A percentile compares a stretch with the other conserved stretches of the same genome.
Conservation (phyloP, 116 monocot species). For the Cymodocea nodosa region DNA sequence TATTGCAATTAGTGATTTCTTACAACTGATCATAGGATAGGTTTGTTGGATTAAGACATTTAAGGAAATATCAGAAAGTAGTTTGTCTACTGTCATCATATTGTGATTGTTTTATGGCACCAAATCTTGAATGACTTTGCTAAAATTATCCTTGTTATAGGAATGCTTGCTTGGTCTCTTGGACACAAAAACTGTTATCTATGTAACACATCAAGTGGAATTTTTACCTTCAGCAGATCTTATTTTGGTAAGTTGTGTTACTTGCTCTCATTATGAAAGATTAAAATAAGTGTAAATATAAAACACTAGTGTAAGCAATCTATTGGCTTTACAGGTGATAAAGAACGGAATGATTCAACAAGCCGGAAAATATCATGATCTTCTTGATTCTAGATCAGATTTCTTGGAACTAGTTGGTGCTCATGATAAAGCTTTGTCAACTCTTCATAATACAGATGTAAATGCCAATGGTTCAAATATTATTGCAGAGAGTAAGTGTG, state of each 20-base stretch:
- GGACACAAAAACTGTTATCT: slow-evolving; percentile 57
- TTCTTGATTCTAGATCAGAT: slow-evolving; percentile 8
- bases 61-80: too few species aligned
- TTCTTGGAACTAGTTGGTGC: slow-evolving; percentile 23
- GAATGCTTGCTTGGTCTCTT: slow-evolving; percentile 59
- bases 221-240: slow-evolving; percentile 75
- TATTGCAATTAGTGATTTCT: too few species aligned
- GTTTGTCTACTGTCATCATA: too few species aligned
- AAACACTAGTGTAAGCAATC: neutral
- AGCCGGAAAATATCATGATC: slow-evolving; percentile 16
- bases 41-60: too few species aligned
- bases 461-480: neutral
- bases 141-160: slow-evolving; percentile 13
- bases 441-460: neutral
- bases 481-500: neutral
- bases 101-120: too few species aligned
- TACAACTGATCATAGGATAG: too few species aligned
- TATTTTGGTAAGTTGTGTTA: slow-evolving; percentile 47
- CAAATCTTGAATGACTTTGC: neutral
- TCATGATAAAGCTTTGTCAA: slow-evolving; percentile 16
- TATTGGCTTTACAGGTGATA: slow-evolving; percentile 14
- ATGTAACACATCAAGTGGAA: slow-evolving; percentile 89
- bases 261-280: neutral
- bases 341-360: slow-evolving; percentile 22
- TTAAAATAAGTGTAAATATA: neutral